These are phyloP conservation scores for Russula virescens DNA, from an alignment of 768 basidiomycete genomes.

Conservation along the genomic window DNA sequence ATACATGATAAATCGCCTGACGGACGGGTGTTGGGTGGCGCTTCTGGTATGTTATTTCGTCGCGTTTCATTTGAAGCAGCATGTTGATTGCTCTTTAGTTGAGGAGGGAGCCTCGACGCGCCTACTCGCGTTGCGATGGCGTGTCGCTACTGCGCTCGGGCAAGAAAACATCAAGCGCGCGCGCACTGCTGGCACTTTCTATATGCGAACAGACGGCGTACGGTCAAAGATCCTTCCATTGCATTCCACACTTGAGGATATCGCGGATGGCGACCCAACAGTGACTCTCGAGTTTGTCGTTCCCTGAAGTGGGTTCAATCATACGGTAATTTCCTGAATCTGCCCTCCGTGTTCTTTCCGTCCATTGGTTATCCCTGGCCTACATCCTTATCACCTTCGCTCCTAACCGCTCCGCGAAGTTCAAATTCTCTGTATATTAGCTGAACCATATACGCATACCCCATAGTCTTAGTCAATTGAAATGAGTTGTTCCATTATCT, in stretches of 20 bases:
- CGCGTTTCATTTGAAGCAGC: not conserved
- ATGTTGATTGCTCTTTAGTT: not conserved
- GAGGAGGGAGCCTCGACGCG: constrained; percentile 3
- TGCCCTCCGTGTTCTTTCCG: not conserved
- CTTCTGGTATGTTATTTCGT: not conserved
- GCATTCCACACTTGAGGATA: not conserved
- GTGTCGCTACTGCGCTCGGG: not conserved
- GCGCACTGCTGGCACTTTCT: constrained; percentile 11
- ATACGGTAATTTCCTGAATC: not conserved
- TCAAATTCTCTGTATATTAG: constrained; percentile 7
- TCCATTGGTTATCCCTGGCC: not conserved
- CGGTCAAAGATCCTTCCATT: not conserved
- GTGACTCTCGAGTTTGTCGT: constrained; percentile 1
- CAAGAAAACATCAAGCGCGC: not conserved
- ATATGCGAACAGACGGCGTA: not conserved
- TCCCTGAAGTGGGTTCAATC: not conserved
- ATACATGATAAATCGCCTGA: not conserved
- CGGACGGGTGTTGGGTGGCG: not conserved
- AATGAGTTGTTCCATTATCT: not conserved
- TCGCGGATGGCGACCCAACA: not conserved
- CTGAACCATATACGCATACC: not conserved
- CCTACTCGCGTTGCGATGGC: constrained; percentile 14
- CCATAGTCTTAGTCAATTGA: not conserved
- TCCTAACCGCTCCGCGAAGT: not conserved
- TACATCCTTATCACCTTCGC: too few species aligned